These are phyloP conservation scores for Gossypium raimondii DNA, from an alignment of 345 rosid genomes.

Conservation along the genomic window DNA sequence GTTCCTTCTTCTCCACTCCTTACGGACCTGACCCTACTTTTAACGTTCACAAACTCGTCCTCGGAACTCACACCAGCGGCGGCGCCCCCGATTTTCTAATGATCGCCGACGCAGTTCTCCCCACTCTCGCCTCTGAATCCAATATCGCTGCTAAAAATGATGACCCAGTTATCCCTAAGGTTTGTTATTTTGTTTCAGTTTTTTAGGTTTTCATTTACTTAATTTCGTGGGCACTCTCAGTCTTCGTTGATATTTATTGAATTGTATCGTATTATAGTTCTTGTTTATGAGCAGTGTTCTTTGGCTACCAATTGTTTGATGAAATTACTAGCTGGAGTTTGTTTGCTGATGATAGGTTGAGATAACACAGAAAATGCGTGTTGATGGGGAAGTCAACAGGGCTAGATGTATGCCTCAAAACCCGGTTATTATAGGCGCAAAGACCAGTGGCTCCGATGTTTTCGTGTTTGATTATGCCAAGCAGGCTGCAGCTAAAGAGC, in stretches of 20 bases:
- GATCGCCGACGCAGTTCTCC: slow-evolving; percentile 72
- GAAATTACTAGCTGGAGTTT: slow-evolving; percentile 20
- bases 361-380: slow-evolving; percentile 63
- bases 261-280: not conserved
- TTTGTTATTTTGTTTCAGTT: slow-evolving; percentile 15
- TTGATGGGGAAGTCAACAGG: slow-evolving; percentile 91
- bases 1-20: slow-evolving; percentile 48
- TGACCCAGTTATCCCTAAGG: slow-evolving; percentile 59
- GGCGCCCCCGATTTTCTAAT: slow-evolving; percentile 62
- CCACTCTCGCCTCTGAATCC: slow-evolving; percentile 43
- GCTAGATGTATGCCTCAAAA: slow-evolving; percentile 93
- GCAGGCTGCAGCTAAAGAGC: slow-evolving; percentile 37
- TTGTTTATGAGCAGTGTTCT: not conserved
- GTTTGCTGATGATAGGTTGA: slow-evolving; percentile 51
- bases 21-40: slow-evolving; percentile 48
- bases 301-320: slow-evolving; percentile 16
- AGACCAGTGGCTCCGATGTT: slow-evolving; percentile 77
- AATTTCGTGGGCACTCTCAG: not conserved
- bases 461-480: slow-evolving; percentile 68
- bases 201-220: not conserved
- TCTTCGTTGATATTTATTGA: slow-evolving; percentile 22
- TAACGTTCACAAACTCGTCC: slow-evolving; percentile 59
- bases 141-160: slow-evolving; percentile 29
- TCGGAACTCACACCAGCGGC: slow-evolving; percentile 89
- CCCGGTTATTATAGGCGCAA: slow-evolving; percentile 60